Evolutionary conservation across 805 yeast species (phyloP).

Genomic region (Limtongozyma cylindracea): DNA sequence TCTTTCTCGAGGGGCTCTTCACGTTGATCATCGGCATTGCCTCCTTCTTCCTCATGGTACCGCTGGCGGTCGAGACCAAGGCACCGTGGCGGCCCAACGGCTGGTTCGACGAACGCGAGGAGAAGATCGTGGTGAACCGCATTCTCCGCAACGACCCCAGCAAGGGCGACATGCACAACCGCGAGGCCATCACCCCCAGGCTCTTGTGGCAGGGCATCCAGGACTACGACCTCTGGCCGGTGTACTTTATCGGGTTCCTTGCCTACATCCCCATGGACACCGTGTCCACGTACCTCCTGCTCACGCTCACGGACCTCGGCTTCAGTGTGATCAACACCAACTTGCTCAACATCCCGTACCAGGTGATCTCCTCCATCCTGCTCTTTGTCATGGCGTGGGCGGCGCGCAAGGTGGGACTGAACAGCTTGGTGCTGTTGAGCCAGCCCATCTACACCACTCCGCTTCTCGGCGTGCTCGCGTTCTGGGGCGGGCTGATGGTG

Average conservation of each 20-base stretch:
- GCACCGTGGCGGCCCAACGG: constrained; percentile 23
- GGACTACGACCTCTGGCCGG: constrained; percentile 32
- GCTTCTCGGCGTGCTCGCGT: constrained; percentile 11
- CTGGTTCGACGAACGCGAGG: constrained; percentile 22
- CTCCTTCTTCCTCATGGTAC: constrained; percentile 21
- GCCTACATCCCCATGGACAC: constrained; percentile 5
- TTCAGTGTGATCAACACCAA: constrained; percentile 26
- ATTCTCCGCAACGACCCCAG: constrained; percentile 37
- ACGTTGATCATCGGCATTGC: constrained; percentile 26
- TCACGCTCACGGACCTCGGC: constrained; percentile 21
- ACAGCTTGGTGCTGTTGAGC: constrained; percentile 5
- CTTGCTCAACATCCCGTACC: constrained; percentile 23
- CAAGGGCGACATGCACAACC: constrained; percentile 36
- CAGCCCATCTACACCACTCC: constrained; percentile 6
- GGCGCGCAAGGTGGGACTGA: constrained; percentile 9
- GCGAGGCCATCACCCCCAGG: constrained; percentile 19
- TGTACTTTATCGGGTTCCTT: constrained; percentile 20
- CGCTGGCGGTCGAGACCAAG: constrained; percentile 26
- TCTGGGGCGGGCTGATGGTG: constrained; percentile 14
- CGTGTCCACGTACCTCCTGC: constrained; percentile 14
- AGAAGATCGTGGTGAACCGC: constrained; percentile 28
- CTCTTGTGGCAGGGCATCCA: constrained; percentile 13
- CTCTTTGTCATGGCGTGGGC: constrained; percentile 11
- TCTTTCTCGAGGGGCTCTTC: constrained; percentile 33
- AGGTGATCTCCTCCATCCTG: constrained; percentile 8